Evolutionary conservation across 345 rosid species (phyloP).

Genomic region (Corchorus olitorius): DNA sequence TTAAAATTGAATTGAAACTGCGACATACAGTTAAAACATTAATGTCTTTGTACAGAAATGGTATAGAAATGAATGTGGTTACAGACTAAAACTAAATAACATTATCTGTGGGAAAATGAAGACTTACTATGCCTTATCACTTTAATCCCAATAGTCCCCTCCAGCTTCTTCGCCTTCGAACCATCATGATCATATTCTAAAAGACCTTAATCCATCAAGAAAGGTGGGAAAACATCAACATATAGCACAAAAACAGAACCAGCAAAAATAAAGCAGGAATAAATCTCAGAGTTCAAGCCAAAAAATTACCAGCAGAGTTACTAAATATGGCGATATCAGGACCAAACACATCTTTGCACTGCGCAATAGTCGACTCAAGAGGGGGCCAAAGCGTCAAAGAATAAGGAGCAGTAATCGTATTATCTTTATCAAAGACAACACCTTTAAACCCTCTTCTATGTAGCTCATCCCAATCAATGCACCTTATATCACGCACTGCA

Average conservation of each 20-base stretch:
- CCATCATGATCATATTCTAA: slow-evolving; percentile 85
- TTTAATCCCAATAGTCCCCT: slow-evolving; percentile 81
- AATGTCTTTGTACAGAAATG: not conserved
- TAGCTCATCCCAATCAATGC: slow-evolving; percentile 85
- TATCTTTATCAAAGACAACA: slow-evolving; percentile 96
- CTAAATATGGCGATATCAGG: slow-evolving; percentile 84
- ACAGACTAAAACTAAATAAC: not conserved
- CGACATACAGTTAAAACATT: not conserved
- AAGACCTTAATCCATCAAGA: slow-evolving; percentile 56
- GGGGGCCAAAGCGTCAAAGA: slow-evolving; percentile 74
- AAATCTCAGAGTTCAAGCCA: slow-evolving; percentile 1
- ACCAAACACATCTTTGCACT: slow-evolving; percentile 83
- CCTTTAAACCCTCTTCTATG: slow-evolving; percentile 78
- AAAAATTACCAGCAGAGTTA: slow-evolving; percentile 82
- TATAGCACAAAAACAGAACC: slow-evolving; percentile 10
- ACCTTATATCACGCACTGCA: slow-evolving; percentile 65
- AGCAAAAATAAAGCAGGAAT: slow-evolving; percentile 4
- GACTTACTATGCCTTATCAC: slow-evolving; percentile 88
- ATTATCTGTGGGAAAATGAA: not conserved
- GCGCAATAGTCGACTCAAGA: slow-evolving; percentile 59
- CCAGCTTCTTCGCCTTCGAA: slow-evolving; percentile 80
- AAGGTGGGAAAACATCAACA: slow-evolving; percentile 4
- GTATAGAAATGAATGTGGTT: not conserved
- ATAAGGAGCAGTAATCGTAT: slow-evolving; percentile 91
- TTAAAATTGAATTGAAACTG: not conserved